These are phyloP conservation scores for Jackrogersella multiformis DNA, from an alignment of 495 filamentous ascomycete species.

Conservation along the genomic window DNA sequence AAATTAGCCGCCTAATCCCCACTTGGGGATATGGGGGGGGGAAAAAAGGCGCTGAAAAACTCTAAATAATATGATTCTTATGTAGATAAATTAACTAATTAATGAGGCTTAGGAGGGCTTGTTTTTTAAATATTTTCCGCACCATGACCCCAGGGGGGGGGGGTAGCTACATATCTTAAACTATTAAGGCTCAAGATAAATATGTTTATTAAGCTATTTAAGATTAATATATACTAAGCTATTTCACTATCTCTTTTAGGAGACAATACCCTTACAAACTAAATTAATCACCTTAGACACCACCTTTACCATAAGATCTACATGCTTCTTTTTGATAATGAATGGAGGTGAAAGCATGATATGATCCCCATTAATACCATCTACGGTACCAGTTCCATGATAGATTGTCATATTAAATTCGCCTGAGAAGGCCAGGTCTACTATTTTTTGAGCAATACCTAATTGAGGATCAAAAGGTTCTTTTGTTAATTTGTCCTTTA, in stretches of 20 bases:
- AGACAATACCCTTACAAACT: neutral
- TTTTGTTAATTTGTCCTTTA: neutral
- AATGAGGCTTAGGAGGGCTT: too few species aligned
- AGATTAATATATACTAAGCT: too few species aligned
- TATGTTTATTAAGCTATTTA: too few species aligned
- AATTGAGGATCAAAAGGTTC: neutral
- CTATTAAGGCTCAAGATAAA: neutral
- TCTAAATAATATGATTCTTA: too few species aligned
- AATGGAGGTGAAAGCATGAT: conserved; percentile 1
- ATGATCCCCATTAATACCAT: neutral
- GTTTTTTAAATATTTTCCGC: too few species aligned
- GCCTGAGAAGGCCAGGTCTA: neutral
- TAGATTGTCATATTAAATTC: conserved; percentile 2
- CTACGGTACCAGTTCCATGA: neutral
- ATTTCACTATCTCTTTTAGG: neutral
- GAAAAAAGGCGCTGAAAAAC: too few species aligned
- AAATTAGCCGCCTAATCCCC: too few species aligned
- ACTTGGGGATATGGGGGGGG: too few species aligned
- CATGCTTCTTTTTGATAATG: conserved; percentile 1
- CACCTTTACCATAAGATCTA: neutral
- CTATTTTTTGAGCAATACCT: conserved; percentile 2
- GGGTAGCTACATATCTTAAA: too few species aligned
- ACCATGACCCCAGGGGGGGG: too few species aligned
- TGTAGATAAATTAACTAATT: too few species aligned
- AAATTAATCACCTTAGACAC: conserved; percentile 3